Evolutionary conservation across 2,329 filamentous ascomycete species (phyloP), one percentile per base, ranked within the genome.

Genomic region (Diatrype stigma): DNA sequence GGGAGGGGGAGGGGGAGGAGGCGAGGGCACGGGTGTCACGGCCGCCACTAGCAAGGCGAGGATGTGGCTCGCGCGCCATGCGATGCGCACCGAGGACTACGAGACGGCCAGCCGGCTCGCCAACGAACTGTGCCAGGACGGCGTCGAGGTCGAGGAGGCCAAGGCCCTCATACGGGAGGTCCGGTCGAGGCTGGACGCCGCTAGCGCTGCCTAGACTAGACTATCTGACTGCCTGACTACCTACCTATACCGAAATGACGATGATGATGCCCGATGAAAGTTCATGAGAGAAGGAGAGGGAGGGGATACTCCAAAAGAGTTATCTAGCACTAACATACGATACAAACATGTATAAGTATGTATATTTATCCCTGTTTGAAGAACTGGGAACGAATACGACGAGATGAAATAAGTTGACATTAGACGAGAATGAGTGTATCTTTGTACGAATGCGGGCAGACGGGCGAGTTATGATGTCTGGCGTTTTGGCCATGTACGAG

Each of bases 101-200:
- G 76, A 79, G 30, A 81, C 87, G 19, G 90, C 90, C 3, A 87
- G 88, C 70, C 83, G 90, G 55, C 73, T 97, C 40, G 92, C 91
- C 0, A 90, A 86, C 54, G 94, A 99, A 70, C 75, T 99, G 44
- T 96, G 92, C 67, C 90, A 96, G 70, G 94, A 99, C 69, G 94
- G 94, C 0, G 86, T 95, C 23, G 94, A 97, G 70, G 90, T 97
- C 2, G 94, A 99, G 67, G 94, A 99, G 70, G 94, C 94, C 26
- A 97, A 97, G 72, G 90, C 91, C 3, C 74, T 97, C 60, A 88
- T 96, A 55, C 81, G 90, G 54, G 93, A 97, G 68, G 86, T 96
- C 12, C 80, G 92, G 59, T 87, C 87, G 4, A 81, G 89, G 58
- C 79, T 91, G 69, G 87, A 90, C 46, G 70, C 61, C 46, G 57